Evolutionary conservation across 2,329 filamentous ascomycete species (phyloP), one percentile per base, ranked within the genome.

Genomic region (Xylaria sp.): DNA sequence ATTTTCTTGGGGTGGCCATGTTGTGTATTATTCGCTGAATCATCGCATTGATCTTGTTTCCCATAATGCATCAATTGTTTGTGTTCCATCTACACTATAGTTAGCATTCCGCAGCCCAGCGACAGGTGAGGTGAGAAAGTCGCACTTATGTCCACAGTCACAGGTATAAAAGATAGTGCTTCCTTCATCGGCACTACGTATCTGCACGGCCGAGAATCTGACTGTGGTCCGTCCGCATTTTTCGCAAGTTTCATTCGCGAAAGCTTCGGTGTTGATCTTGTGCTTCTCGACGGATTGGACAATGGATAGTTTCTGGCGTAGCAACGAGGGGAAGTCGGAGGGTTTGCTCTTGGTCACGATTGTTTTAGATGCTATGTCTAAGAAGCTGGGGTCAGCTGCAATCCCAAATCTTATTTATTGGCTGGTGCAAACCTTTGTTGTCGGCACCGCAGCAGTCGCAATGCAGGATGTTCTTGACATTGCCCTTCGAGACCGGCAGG

Each of bases 181-280:
- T 70, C 96, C 96, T 88, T 98, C 95, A 80, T 99, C 96, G 64
- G 95, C 96, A 84, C 94, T 91, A 75, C 95, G 91, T 76, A 97
- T 83, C 80, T 99, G 96, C 69, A 94, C 89, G 2, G 92, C 92
- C 59, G 93, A 92, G 80, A 91, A 98, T 75, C 90, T 92, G 80
- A 98, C 94, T 78, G 97, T 91, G 62, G 90, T 90, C 62, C 90
- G 86, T 18, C 91, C 93, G 80, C 96, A 98, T 76, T 94, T 90
- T 55, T 91, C 88, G 79, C 96, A 98, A 54, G 86, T 89, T 79
- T 91, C 86, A 69, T 88, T 92, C 52, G 79, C 72, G 31, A 86
- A 85, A 60, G 90, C 92, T 78, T 92, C 92, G 51, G 90, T 94
- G 77, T 91, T 88, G 75, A 94, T 85, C 76, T 95, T 93, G 75